A percentile compares a stretch with the other conserved stretches of the same genome.
Evolutionary conservation across 805 yeast species (phyloP).

Genomic region (Barnettozyma sp.): DNA sequence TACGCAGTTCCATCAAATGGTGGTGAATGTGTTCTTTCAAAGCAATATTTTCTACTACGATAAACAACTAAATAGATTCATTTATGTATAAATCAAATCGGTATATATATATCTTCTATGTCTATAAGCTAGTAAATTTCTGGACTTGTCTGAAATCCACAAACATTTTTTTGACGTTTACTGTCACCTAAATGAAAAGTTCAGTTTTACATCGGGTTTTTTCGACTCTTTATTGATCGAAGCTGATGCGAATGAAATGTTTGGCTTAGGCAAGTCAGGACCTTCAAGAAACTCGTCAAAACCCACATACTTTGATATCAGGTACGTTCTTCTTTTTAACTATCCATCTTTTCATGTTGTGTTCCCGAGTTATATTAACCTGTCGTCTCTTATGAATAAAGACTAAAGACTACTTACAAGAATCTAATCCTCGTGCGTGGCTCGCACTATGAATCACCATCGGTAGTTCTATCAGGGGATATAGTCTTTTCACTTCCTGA

Average conservation of each 20-base stretch:
- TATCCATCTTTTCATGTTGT: background rate
- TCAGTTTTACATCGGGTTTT: no score
- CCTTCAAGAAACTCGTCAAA: constrained; percentile 11
- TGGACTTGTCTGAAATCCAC: no score
- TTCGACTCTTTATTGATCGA: no score
- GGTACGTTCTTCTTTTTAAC: constrained; percentile 10
- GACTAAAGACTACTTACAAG: constrained; percentile 31
- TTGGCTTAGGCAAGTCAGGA: constrained; percentile 20
- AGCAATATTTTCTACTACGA: constrained; percentile 36
- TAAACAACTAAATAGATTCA: background rate
- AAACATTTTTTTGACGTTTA: no score
- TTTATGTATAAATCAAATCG: no score
- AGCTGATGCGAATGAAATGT: no score
- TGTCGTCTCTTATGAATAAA: constrained; percentile 8
- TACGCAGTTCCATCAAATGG: constrained; percentile 56
- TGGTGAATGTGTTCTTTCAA: constrained; percentile 56
- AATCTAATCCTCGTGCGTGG: constrained; percentile 78
- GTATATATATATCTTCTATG: no score
- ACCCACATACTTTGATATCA: constrained; percentile 27
- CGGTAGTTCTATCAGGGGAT: constrained; percentile 67
- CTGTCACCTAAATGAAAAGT: no score
- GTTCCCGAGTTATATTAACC: no score
- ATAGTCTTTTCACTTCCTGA: constrained; percentile 67
- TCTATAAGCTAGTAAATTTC: no score
- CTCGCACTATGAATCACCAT: constrained; percentile 64